phyloP scores from a whole-genome alignment of 768 basidiomycete species.

The Clathrus columnatus region DNA sequence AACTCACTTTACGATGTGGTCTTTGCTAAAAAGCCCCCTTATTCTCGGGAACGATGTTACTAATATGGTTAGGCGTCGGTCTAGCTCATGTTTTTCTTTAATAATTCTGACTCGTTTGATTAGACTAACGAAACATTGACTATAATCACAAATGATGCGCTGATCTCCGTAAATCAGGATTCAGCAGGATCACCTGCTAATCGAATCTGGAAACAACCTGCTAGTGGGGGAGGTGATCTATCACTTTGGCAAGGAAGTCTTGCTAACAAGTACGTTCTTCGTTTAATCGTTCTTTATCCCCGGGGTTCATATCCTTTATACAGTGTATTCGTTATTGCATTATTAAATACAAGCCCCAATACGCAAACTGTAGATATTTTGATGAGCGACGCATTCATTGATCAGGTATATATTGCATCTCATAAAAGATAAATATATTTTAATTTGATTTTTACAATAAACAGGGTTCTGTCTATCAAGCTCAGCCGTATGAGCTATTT shows the following conservation, averaged over 20 bases:
- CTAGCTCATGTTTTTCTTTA: not conserved
- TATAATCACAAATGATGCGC: conserved; percentile 31
- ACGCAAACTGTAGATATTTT: conserved; percentile 22
- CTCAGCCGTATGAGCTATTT: conserved; percentile 15
- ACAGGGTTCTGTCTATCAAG: conserved; percentile 7
- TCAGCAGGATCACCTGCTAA: conserved; percentile 22
- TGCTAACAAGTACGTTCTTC: conserved; percentile 20
- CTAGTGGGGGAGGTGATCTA: conserved; percentile 22
- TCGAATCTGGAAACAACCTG: conserved; percentile 26
- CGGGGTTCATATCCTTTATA: not conserved
- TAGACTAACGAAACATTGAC: conserved; percentile 27
- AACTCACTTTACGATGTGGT: conserved; percentile 35
- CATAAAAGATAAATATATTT: not conserved
- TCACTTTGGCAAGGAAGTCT: conserved; percentile 28
- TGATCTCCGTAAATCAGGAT: conserved; percentile 31
- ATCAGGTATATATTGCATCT: conserved; percentile 21
- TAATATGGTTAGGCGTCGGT: conserved; percentile 22
- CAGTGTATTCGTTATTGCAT: conserved; percentile 23
- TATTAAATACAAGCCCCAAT: conserved; percentile 27
- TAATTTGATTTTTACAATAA: not conserved
- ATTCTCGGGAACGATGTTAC: conserved; percentile 34
- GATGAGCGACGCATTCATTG: conserved; percentile 26
- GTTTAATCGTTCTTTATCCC: not conserved
- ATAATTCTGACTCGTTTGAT: too few relatives aligned
- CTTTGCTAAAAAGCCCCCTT: conserved; percentile 32